Base-by-base conservation (phyloP, 306 rosid species). In the Datisca glomerata region DNA sequence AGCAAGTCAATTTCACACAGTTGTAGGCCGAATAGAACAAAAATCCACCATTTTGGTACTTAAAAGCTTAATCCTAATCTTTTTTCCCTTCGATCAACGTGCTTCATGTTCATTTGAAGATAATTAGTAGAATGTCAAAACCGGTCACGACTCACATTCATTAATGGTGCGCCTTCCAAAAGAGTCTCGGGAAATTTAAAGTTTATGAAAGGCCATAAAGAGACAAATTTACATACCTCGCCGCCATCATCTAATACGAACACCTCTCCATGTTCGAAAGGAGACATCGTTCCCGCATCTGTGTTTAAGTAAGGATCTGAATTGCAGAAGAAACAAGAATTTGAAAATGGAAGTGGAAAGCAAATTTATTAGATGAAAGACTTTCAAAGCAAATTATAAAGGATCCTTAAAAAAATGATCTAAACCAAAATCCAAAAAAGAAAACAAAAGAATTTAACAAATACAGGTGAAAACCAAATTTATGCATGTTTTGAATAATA, bases 201-300 rank as follows among this genome's bases (percentile, higher is more conserved):
- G 11, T 13, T 3, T 13, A 25, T 12, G 6, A 17, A 19, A 15
- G 2, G 10, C 43, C 2, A 18, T 32, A 24, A 23, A 42, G 23
- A 5, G 38, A 12, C 1, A 46, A 47, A 32, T 21, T 56, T 17
- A 21, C 43, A 42, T 79, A 86, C 96, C 94, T 86, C 96, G 29
- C 96, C 96, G 33, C 96, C 96, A 61, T 86, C 96, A 43, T 86
- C 96, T 53, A 86, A 65, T 36, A 86, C 96, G 51, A 43, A 86
- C 39, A 86, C 96, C 65, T 86, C 96, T 15, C 96, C 96, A 52
- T 86, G 96, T 75, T 86, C 96, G 28, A 76, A 60, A 49, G 96
- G 96, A 50, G 96, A 81, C 96, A 86, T 76, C 48, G 94, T 81
- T 71, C 96, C 96, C 9, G 96, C 96, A 69, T 86, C 96, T 20